A percentile compares a stretch with the other conserved stretches of the same genome.
Evolutionary conservation across 2,329 filamentous ascomycete species (phyloP).

Genomic region (Salinomyces thailandicus): DNA sequence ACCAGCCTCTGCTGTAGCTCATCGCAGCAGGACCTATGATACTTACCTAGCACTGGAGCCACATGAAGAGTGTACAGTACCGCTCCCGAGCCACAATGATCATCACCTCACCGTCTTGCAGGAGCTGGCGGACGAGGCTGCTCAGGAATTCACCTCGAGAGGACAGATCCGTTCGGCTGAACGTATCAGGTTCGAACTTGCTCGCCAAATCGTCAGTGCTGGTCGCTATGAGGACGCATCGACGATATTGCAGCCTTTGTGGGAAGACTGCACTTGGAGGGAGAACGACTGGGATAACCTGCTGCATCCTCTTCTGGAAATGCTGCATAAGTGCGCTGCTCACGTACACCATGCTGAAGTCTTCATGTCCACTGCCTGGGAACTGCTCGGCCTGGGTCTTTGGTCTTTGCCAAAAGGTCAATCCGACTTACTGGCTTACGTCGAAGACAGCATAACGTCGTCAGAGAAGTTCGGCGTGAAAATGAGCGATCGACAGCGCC

Average conservation of each 20-base stretch:
- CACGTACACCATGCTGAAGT: constrained; percentile 33
- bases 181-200: constrained; percentile 44
- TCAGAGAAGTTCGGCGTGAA: constrained; percentile 10
- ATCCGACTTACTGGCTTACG: constrained; percentile 10
- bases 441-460: constrained; percentile 5
- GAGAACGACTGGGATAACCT: constrained; percentile 49
- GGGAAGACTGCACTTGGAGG: constrained; percentile 49
- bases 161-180: constrained; percentile 46
- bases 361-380: constrained; percentile 46
- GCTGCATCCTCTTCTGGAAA: constrained; percentile 44
- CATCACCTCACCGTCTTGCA: constrained; percentile 42
- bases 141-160: constrained; percentile 40
- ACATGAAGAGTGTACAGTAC: constrained; percentile 40
- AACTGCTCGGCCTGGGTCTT: constrained; percentile 31
- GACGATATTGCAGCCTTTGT: constrained; percentile 42
- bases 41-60: constrained; percentile 51
- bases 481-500: constrained; percentile 12
- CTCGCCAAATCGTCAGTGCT: constrained; percentile 42
- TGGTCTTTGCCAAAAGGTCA: constrained; percentile 3
- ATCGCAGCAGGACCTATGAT: constrained; percentile 46
- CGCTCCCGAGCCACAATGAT: constrained; percentile 36
- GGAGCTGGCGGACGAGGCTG: constrained; percentile 38
- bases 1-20: constrained; percentile 45
- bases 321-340: constrained; percentile 44
- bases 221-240: constrained; percentile 43